Percentiles rank a stretch among this genome's conserved stretches.
Conservation (phyloP, 176 grass and related monocot species). For the Cenchrus americanus region DNA sequence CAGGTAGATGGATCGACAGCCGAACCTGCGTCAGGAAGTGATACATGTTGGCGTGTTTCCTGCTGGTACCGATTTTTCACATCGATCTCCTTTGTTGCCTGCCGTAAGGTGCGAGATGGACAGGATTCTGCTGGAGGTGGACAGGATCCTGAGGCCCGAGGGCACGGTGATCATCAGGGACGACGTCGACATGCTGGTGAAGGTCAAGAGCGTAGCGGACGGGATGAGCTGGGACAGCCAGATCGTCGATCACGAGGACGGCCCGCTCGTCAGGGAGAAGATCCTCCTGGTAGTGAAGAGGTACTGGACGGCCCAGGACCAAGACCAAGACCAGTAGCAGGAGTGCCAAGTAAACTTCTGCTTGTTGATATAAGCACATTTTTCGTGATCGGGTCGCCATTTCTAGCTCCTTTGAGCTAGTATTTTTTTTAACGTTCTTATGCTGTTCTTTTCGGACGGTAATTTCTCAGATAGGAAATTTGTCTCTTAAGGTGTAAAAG, state of each 20-base stretch:
- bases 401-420: slow-evolving; percentile 19
- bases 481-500: slow-evolving; percentile 23
- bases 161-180: slow-evolving; percentile 76
- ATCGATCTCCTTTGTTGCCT: background rate
- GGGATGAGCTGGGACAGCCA: slow-evolving; percentile 78
- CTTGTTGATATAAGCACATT: slow-evolving; percentile 35
- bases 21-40: background rate
- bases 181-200: slow-evolving; percentile 72
- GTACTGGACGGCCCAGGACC: slow-evolving; percentile 65
- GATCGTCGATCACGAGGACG: slow-evolving; percentile 71
- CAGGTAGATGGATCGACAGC: slow-evolving; percentile 44
- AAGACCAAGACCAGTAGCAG: slow-evolving; percentile 47
- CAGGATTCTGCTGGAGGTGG: slow-evolving; percentile 70
- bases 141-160: slow-evolving; percentile 69
- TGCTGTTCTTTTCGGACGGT: slow-evolving; percentile 20
- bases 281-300: slow-evolving; percentile 66
- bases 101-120: slow-evolving; percentile 70
- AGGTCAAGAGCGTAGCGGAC: slow-evolving; percentile 59
- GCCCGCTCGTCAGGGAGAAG: slow-evolving; percentile 67
- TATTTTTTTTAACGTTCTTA: background rate
- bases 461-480: slow-evolving; percentile 14
- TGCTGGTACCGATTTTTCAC: background rate
- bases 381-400: slow-evolving; percentile 13
- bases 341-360: slow-evolving; percentile 13
- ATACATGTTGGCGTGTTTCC: background rate